Evolutionary conservation across 2,329 filamentous ascomycete species (phyloP).

Genomic region (Zalaria obscura): DNA sequence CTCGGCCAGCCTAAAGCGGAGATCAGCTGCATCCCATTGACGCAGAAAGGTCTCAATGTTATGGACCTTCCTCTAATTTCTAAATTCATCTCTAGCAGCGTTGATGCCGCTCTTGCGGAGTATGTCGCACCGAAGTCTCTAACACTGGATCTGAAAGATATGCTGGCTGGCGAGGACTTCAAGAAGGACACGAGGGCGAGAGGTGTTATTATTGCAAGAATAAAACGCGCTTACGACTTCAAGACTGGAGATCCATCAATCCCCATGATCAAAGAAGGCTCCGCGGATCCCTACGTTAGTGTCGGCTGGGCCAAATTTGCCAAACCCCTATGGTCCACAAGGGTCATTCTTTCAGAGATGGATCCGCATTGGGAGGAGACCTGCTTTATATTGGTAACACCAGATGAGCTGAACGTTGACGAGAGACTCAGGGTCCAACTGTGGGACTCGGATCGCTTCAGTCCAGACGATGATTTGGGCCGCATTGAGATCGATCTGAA

Average conservation of each 20-base stretch:
- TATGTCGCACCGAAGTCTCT: conserved; percentile 66
- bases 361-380: conserved; percentile 59
- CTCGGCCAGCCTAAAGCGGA: conserved; percentile 62
- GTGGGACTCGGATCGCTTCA: conserved; percentile 62
- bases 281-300: conserved; percentile 56
- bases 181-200: conserved; percentile 57
- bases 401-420: conserved; percentile 57
- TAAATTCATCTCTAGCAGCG: conserved; percentile 59
- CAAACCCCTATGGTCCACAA: conserved; percentile 51
- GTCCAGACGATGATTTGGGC: conserved; percentile 61
- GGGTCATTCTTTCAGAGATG: conserved; percentile 51
- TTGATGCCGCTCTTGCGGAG: conserved; percentile 59
- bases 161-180: conserved; percentile 65
- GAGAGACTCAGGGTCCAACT: conserved; percentile 56
- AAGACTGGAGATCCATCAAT: conserved; percentile 55
- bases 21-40: conserved; percentile 55
- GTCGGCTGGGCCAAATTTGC: conserved; percentile 69
- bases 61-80: conserved; percentile 65
- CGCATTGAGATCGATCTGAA: conserved; percentile 57
- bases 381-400: conserved; percentile 52
- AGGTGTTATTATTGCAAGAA: conserved; percentile 51
- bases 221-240: conserved; percentile 55
- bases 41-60: conserved; percentile 54
- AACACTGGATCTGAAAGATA: conserved; percentile 60
- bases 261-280: conserved; percentile 43